phyloP scores from a whole-genome alignment of 106 monocot species.

The Dendrobium chrysotoxum region DNA sequence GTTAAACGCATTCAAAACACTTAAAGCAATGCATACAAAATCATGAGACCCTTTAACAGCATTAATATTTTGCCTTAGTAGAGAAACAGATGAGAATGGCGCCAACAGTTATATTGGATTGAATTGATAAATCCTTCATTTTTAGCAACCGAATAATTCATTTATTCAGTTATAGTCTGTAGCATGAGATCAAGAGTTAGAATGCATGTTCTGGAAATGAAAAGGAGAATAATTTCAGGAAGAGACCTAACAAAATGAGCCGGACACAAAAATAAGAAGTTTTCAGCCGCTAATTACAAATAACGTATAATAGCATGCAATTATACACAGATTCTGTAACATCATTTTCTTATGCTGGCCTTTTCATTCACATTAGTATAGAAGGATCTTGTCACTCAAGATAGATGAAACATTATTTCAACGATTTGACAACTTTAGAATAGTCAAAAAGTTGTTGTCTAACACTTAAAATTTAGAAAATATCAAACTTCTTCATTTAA shows the following conservation, averaged over 20 bases:
- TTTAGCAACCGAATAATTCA: background rate
- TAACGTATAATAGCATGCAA: too few species aligned
- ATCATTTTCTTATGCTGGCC: background rate
- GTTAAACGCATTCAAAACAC: background rate
- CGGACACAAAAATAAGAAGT: too few species aligned
- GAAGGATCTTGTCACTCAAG: background rate
- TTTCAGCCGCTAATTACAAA: too few species aligned
- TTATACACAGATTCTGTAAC: background rate
- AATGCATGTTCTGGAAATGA: background rate
- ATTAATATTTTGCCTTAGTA: background rate
- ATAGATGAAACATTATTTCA: background rate
- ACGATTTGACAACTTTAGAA: background rate
- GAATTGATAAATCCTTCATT: conserved; percentile 6
- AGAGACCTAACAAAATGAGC: background rate
- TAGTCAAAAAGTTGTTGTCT: background rate
- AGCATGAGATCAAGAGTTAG: background rate
- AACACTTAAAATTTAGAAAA: background rate
- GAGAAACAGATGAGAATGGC: background rate
- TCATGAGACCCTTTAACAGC: background rate
- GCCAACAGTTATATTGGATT: background rate
- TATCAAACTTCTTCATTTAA: background rate
- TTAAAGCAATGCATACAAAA: background rate
- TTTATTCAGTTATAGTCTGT: background rate
- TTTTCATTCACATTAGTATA: background rate
- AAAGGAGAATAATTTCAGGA: conserved; percentile 1